These are phyloP conservation scores for Leavenworthia alabamica DNA, from an alignment of 345 rosid genomes.

Conservation along the genomic window DNA sequence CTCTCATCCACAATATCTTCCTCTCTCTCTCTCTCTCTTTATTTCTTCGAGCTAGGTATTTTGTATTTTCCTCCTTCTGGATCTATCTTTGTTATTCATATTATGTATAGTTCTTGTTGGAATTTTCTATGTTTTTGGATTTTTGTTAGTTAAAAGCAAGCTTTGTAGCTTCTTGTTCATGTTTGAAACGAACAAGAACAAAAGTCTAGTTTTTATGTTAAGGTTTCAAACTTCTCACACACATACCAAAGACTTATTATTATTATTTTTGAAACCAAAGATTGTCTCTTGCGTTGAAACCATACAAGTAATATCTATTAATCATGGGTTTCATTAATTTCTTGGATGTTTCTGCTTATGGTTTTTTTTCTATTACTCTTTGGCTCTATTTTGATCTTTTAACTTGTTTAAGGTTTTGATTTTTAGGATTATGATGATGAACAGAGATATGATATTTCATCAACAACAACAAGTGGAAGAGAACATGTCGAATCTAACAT, in stretches of 20 bases:
- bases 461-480: slow-evolving; percentile 43
- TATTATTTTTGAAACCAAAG: slow-evolving; percentile 17
- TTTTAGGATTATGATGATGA: slow-evolving; percentile 24
- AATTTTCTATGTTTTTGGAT: slow-evolving; percentile 18
- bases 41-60: slow-evolving; percentile 12
- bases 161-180: slow-evolving; percentile 22
- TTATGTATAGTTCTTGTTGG: slow-evolving; percentile 17
- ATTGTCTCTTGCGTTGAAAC: slow-evolving; percentile 60
- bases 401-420: background rate
- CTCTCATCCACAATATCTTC: slow-evolving; percentile 43
- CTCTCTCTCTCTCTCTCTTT: slow-evolving; percentile 16
- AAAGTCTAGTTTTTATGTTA: slow-evolving; percentile 29
- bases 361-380: slow-evolving; percentile 7
- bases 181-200: slow-evolving; percentile 26
- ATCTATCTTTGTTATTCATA: slow-evolving; percentile 4
- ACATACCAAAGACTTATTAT: slow-evolving; percentile 17
- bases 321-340: slow-evolving; percentile 16
- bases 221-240: background rate
- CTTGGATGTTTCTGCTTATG: slow-evolving; percentile 21
- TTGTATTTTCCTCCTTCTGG: slow-evolving; percentile 17
- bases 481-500: slow-evolving; percentile 61
- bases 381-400: background rate
- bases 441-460: slow-evolving; percentile 44
- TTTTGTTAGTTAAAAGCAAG: slow-evolving; percentile 41
- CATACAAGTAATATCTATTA: too few relatives aligned